phyloP scores from a whole-genome alignment of 1,284 basidiomycete genomes.

The Austroboletus niveus region DNA sequence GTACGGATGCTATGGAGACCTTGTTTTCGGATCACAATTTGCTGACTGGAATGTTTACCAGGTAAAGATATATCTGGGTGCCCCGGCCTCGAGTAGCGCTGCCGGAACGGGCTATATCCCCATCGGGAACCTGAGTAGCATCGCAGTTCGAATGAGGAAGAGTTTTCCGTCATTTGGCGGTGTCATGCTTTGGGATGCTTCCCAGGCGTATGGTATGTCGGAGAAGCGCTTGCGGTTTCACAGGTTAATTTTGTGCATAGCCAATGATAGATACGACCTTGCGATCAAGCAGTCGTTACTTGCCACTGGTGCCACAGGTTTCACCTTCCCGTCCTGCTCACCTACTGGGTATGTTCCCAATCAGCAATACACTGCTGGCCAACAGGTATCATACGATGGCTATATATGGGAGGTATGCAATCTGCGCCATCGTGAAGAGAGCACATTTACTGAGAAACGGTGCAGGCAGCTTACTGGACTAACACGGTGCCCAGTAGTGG shows the following conservation, averaged over 20 bases:
- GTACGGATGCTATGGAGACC: constrained; percentile 26
- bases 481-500: constrained; percentile 49
- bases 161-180: constrained; percentile 71
- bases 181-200: constrained; percentile 72
- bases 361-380: constrained; percentile 48
- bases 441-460: not conserved
- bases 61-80: constrained; percentile 60
- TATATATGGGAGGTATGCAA: constrained; percentile 62
- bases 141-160: constrained; percentile 53
- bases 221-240: not conserved
- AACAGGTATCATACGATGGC: constrained; percentile 53
- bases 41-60: constrained; percentile 6
- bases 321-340: constrained; percentile 60
- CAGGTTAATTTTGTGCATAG: constrained; percentile 30
- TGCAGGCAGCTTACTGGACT: constrained; percentile 60
- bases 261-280: constrained; percentile 58
- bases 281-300: constrained; percentile 60
- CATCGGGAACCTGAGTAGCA: constrained; percentile 46
- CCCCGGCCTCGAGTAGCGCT: constrained; percentile 51
- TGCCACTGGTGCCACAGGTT: constrained; percentile 63
- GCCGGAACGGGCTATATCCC: constrained; percentile 52
- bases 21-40: not conserved
- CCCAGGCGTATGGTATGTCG: constrained; percentile 59
- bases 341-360: constrained; percentile 53
- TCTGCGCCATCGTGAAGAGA: not conserved